Conservation (phyloP, 2,329 filamentous ascomycete species). For the Cytospora mali region DNA sequence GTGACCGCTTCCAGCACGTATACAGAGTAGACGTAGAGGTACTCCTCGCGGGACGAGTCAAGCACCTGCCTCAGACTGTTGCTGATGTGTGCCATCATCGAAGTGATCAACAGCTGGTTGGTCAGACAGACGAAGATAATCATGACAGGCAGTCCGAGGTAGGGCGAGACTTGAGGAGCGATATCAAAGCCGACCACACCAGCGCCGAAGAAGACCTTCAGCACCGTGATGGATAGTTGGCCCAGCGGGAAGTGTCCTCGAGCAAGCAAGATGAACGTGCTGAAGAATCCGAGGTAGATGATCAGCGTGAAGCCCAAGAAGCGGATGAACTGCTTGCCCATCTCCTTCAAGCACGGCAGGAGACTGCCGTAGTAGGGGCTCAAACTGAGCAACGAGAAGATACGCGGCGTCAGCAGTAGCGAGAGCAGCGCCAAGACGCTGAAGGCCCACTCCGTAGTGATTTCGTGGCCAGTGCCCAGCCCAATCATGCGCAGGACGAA, state of each 20-base stretch:
- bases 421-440: conserved; percentile 22
- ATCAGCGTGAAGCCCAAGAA: conserved; percentile 23
- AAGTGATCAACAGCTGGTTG: conserved; percentile 24
- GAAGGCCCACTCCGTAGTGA: conserved; percentile 15
- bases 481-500: conserved; percentile 37
- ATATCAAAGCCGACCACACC: conserved; percentile 22
- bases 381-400: conserved; percentile 22
- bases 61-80: conserved; percentile 22
- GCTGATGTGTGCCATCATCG: conserved; percentile 25
- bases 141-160: conserved; percentile 22
- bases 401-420: conserved; percentile 16
- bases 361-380: conserved; percentile 22
- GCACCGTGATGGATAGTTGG: conserved; percentile 17
- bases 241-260: conserved; percentile 17
- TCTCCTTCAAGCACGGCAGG: conserved; percentile 21
- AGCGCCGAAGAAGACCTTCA: conserved; percentile 20
- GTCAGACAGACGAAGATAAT: conserved; percentile 20
- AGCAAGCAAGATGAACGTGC: conserved; percentile 20
- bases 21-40: conserved; percentile 23
- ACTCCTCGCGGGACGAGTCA: conserved; percentile 21
- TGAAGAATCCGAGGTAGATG: conserved; percentile 24
- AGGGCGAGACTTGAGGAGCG: conserved; percentile 14
- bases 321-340: conserved; percentile 25
- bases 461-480: conserved; percentile 9
- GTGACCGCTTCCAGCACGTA: conserved; percentile 23